Conservation (phyloP, 352 stramenopile species). For the Phytophthora niederhauseri region DNA sequence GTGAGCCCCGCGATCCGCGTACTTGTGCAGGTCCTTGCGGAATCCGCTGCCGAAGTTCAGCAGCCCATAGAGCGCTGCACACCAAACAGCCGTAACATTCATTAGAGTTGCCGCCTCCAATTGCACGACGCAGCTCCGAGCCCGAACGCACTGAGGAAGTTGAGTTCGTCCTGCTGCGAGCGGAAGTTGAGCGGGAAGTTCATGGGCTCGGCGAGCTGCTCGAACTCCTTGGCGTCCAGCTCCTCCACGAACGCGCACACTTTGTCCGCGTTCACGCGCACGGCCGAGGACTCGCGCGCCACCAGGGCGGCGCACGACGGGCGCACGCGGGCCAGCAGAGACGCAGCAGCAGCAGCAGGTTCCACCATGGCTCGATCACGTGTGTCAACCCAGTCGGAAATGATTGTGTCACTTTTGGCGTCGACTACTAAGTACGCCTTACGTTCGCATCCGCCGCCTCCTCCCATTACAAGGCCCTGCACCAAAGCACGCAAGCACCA, state of each 20-base stretch:
- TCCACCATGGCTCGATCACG: background rate
- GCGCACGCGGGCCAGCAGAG: constrained; percentile 54
- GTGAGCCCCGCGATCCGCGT: constrained; percentile 62
- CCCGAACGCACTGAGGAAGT: constrained; percentile 67
- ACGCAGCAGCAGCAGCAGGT: background rate
- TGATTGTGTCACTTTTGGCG: background rate
- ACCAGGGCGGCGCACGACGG: constrained; percentile 58
- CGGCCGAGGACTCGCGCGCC: constrained; percentile 44
- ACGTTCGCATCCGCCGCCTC: constrained; percentile 15
- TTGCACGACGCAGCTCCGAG: background rate
- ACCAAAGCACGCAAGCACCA: constrained; percentile 2
- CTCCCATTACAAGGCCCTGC: constrained; percentile 20
- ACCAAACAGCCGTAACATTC: background rate
- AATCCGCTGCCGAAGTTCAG: constrained; percentile 86
- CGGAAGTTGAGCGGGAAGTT: constrained; percentile 82
- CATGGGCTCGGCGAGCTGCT: constrained; percentile 46
- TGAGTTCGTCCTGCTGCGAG: constrained; percentile 74
- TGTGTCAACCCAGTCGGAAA: constrained; percentile 8
- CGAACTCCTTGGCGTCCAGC: constrained; percentile 61
- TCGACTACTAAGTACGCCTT: constrained; percentile 13
- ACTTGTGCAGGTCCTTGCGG: constrained; percentile 80
- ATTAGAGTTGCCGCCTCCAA: background rate
- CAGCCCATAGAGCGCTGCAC: constrained; percentile 63
- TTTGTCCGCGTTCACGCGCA: constrained; percentile 60
- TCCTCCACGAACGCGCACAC: constrained; percentile 52